Evolutionary conservation across 805 yeast genomes (phyloP).

Genomic region (Schwanniomyces pseudopolymorphus): DNA sequence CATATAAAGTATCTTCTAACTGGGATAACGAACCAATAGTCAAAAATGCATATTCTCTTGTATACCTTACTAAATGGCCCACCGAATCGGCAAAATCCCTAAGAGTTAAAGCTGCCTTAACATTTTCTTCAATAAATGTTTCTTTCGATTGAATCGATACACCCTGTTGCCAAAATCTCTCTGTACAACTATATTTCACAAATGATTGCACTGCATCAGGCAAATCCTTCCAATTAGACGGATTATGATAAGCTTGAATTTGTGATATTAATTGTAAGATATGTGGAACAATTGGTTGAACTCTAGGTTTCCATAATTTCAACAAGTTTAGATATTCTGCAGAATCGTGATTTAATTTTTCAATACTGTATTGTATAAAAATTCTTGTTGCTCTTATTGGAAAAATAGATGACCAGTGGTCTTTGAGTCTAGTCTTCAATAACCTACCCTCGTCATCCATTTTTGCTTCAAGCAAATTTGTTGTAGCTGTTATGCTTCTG

Average conservation of each 20-base stretch:
- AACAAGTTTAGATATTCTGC: conserved; percentile 70
- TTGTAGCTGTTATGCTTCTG: conserved; percentile 74
- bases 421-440: conserved; percentile 75
- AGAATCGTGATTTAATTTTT: conserved; percentile 77
- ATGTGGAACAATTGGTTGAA: conserved; percentile 88
- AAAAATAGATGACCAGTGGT: conserved; percentile 90
- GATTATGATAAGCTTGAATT: conserved; percentile 92
- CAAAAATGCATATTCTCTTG: conserved; percentile 91
- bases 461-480: conserved; percentile 70
- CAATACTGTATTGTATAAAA: conserved; percentile 93
- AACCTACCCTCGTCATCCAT: conserved; percentile 88
- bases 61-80: conserved; percentile 92
- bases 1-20: conserved; percentile 84
- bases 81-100: conserved; percentile 97
- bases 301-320: conserved; percentile 87
- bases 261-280: conserved; percentile 84
- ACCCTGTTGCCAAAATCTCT: conserved; percentile 98
- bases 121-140: conserved; percentile 90
- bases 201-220: conserved; percentile 91
- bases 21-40: conserved; percentile 88
- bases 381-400: conserved; percentile 96
- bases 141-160: conserved; percentile 92
- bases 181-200: conserved; percentile 85
- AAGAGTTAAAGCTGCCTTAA: conserved; percentile 88
- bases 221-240: conserved; percentile 83